Evolutionary conservation across 2,329 filamentous ascomycete species (phyloP), one percentile per base, ranked within the genome.

Genomic region (Penicillium nordicum): DNA sequence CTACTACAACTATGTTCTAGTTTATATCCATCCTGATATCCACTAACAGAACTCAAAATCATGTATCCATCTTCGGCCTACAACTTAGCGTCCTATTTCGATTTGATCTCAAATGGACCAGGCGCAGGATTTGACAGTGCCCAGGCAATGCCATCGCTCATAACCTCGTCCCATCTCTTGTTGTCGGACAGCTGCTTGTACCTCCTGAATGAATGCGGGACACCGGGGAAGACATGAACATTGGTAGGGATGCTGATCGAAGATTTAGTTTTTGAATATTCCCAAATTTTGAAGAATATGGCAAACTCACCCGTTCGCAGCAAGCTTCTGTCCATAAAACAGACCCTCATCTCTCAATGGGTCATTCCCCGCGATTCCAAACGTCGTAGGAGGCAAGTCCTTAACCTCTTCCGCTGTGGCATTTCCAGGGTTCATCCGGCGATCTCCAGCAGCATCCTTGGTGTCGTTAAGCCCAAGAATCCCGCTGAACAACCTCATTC

Each of bases 191-290:
- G 40, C 27, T 60, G 60, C 25, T 64, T 66, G 52, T 63, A 66
- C 6, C 67, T 57, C 42, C 77, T 67, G 61, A 82, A 82, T 0
- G 77, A 78, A 68, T 84, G 82, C 0, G 82, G 82, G 0, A 84
- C 67, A 0, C 82, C 82, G 27, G 71, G 75, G 64, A 83, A 83
- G 0, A 84, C 59, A 53, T 76, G 69, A 0, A 79, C 67, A 52
- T 80, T 69, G 0, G 80, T 82, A 0, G 81, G 76, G 0, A 84
- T 79, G 0, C 78, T 80, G 50, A 14, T 18, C 2, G 41, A n/a
- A 12, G 7, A 34, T 16, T 44, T 48, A 38, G 32, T 23, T 6
- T n/a, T 40, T 16, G 12, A 34, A 14, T 5, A 18, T 10, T 10
- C 21, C 27, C 4, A 10, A 5, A 8, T 16, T 10, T n/a, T 1